Conservation (phyloP, 441 rosid genomes). For the Dalechampia spathulata region DNA sequence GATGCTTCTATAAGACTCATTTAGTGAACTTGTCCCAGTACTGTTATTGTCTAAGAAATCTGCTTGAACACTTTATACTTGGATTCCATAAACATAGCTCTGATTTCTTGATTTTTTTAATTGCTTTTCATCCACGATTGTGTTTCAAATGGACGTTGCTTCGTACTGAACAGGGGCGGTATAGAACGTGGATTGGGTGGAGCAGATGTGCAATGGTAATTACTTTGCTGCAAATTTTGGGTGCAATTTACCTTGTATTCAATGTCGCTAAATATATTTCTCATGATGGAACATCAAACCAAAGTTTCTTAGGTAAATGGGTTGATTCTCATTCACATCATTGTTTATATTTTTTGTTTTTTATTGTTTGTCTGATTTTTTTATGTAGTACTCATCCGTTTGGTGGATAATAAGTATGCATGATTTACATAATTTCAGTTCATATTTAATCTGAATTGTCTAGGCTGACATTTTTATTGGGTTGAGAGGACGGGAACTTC, state of each 20-base stretch:
- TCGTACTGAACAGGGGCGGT: constrained; percentile 45
- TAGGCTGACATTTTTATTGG: too few relatives aligned
- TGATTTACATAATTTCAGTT: not conserved
- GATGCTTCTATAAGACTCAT: not conserved
- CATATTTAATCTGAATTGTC: too few relatives aligned
- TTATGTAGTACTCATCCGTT: not conserved
- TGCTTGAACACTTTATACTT: not conserved
- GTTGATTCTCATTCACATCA: constrained; percentile 4
- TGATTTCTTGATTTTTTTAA: not conserved
- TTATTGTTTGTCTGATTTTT: not conserved
- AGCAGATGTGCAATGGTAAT: constrained; percentile 50
- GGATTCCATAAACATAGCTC: not conserved
- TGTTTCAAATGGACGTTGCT: constrained; percentile 2
- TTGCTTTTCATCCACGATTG: not conserved
- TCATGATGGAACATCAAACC: constrained; percentile 30
- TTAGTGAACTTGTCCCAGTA: not conserved
- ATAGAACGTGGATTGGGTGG: constrained; percentile 84
- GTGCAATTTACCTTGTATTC: constrained; percentile 57
- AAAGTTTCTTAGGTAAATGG: constrained; percentile 51
- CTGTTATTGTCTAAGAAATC: not conserved
- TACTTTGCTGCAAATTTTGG: constrained; percentile 51
- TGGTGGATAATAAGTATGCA: not conserved
- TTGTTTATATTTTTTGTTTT: not conserved
- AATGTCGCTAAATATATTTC: constrained; percentile 41
- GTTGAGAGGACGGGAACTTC: not conserved